Conservation (phyloP, 2,329 filamentous ascomycete species). For the Coniella lustricola region DNA sequence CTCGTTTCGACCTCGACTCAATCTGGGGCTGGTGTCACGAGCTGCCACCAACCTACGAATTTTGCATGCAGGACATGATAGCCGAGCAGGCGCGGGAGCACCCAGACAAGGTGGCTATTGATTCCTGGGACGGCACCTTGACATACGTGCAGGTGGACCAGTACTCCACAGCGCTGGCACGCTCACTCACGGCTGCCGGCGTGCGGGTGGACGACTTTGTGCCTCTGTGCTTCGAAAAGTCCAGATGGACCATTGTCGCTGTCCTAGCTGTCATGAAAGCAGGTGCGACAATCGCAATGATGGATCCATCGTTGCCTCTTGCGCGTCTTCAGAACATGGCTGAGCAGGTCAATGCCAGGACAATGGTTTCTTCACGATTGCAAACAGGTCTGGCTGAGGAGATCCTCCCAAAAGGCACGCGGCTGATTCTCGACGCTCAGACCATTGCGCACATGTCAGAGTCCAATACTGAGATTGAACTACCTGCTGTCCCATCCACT, state of each 20-base stretch:
- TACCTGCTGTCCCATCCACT: conserved; percentile 18
- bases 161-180: conserved; percentile 16
- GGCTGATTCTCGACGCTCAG: conserved; percentile 5
- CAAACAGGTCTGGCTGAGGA: conserved; percentile 8
- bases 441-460: not conserved
- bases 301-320: conserved; percentile 21
- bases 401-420: conserved; percentile 3
- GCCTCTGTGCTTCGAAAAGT: conserved; percentile 25
- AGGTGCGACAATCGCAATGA: conserved; percentile 25
- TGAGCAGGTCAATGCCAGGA: conserved; percentile 18
- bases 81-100: conserved; percentile 28
- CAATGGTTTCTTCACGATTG: conserved; percentile 18
- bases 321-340: conserved; percentile 18
- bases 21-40: conserved; percentile 42
- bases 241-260: conserved; percentile 21
- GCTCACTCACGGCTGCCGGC: conserved; percentile 12
- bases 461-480: not conserved
- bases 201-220: conserved; percentile 19
- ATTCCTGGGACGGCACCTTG: conserved; percentile 20
- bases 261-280: conserved; percentile 27
- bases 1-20: conserved; percentile 22
- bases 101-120: conserved; percentile 27
- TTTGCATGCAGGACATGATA: conserved; percentile 41
- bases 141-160: conserved; percentile 19
- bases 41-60: conserved; percentile 34